A percentile compares a stretch with the other conserved stretches of the same genome.
Conservation (phyloP, 225 moss, liverwort and hornwort species). For the Polytrichum commune region DNA sequence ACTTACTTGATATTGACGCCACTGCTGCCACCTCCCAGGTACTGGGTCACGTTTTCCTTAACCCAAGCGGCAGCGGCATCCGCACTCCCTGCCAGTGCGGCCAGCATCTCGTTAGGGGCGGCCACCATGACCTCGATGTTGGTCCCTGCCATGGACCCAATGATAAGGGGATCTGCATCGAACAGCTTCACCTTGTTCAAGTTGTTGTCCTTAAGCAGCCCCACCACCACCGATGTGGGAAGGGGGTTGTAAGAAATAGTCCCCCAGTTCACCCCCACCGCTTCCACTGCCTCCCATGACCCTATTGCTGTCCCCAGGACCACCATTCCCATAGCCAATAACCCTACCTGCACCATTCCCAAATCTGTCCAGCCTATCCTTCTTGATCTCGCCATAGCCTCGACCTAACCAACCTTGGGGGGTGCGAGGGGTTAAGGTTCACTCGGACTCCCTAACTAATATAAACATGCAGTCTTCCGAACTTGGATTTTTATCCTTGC, state of each 20-base stretch:
- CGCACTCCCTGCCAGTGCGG: constrained; percentile 37
- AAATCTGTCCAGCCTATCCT: too few relatives aligned
- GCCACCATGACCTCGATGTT: constrained; percentile 87
- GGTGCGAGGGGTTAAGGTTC: too few relatives aligned
- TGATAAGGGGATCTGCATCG: constrained; percentile 60
- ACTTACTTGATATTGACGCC: constrained; percentile 83
- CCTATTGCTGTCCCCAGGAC: constrained; percentile 3
- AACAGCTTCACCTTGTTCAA: constrained; percentile 87
- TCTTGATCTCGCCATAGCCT: too few relatives aligned
- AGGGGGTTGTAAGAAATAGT: constrained; percentile 79
- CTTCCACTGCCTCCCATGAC: background rate
- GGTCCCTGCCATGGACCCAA: constrained; percentile 59
- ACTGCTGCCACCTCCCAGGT: constrained; percentile 30
- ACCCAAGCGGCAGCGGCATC: constrained; percentile 72
- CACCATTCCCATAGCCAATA: background rate
- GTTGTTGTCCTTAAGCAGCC: constrained; percentile 59
- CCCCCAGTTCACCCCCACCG: constrained; percentile 91
- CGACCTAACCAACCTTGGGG: too few relatives aligned
- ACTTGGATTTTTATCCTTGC: too few relatives aligned
- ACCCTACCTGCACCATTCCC: too few relatives aligned
- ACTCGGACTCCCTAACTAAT: too few relatives aligned
- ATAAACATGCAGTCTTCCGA: too few relatives aligned
- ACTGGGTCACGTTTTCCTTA: constrained; percentile 66
- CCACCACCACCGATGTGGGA: constrained; percentile 58
- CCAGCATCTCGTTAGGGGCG: constrained; percentile 75